Base-by-base conservation (phyloP, 495 filamentous ascomycete genomes). In the Penicillium odoratum region DNA sequence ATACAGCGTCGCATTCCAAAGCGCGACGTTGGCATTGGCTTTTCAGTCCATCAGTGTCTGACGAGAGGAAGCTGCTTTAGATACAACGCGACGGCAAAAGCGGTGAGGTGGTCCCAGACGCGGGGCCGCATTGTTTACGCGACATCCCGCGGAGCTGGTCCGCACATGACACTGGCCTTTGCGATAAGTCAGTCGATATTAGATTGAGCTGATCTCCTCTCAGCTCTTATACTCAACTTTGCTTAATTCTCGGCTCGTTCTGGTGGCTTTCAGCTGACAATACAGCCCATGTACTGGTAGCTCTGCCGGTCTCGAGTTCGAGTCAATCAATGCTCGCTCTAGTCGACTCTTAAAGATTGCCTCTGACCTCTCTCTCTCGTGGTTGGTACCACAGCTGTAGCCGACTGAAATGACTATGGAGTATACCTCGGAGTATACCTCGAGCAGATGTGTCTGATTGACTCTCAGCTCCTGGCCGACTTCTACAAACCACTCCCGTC, bases 341-440 rank as follows among this genome's bases (percentile, higher is more conserved):
- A 26, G 43, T 45, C 43, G 9, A 40, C 36, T 40, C 43, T n/a
- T n/a, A n/a, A n/a, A n/a, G n/a, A n/a, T n/a, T 45, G 43, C 43
- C 26, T 45, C 43, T 16, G 43, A 26, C 21, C 21, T 34, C 33
- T 10, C 33, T 34, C 33, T 21, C 21, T n/a, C n/a, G 21, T 21
- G n/a, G n/a, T 5, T 45, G 5, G 26, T 45, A 45, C 26, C 18
- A 26, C 16, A 45, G 43, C 43, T 45, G 2, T 21, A 26, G 13
- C 43, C 18, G 43, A 45, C 13, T 45, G 18, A 26, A 26, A 45
- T 26, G 43, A 9, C 25, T 18, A 45, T 45, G 5, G 16, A 26
- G 43, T 13, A 26, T 45, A 45, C 25, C 16, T 15, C 18, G 2
- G 21, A 21, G 21, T 21, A 1, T 21, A 21, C 21, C 21, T 21